Evolutionary conservation across 1,139 yeast species (phyloP), one percentile per base, ranked within the genome.

Genomic region (Taphrina betulina): DNA sequence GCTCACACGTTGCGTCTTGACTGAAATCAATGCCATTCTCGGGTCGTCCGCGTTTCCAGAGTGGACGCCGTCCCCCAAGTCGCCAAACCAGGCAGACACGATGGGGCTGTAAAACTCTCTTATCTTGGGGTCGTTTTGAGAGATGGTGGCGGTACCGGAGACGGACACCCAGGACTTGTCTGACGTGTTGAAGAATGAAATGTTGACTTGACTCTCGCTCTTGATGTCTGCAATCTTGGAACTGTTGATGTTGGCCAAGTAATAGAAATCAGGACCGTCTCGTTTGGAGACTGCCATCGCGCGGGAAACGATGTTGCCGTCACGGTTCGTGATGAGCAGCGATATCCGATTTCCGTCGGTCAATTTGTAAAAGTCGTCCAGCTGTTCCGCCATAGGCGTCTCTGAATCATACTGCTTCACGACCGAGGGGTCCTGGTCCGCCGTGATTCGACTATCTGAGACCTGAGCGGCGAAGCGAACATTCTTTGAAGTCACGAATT

Each of bases 11-110:
- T 41, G 17, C 10, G 54, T 35, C 41, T 31, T 40, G 41, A 50
- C 46, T 16, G 26, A 26, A 34, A 50, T 10, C 20, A 50, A 29
- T 0, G 54, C 34, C 54, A 50, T 50, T 5, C 54, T 29, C 3
- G 54, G 54, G 40, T 50, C 54, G 37, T 50, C 54, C 14, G 54
- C 54, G 10, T 41, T 42, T 0, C 54, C 54, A 1, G 54, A 38
- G 43, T 50, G 44, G 17, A 42, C 46, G 26, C 54, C 54, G n/a
- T 50, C 46, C 2, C 38, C 29, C 26, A 38, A 17, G 20, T 33
- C 37, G 33, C 54, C 54, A 24, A 50, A 50, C 54, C 54, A 50
- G 16, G 54, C 54, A 7, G 44, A 42, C 24, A 50, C 54, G 23
- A 50, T 40, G 24, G 54, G 54, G 22, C 40, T 38, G 16, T 50